Base-by-base conservation (phyloP, 345 rosid species). In the Kernera saxatilis region DNA sequence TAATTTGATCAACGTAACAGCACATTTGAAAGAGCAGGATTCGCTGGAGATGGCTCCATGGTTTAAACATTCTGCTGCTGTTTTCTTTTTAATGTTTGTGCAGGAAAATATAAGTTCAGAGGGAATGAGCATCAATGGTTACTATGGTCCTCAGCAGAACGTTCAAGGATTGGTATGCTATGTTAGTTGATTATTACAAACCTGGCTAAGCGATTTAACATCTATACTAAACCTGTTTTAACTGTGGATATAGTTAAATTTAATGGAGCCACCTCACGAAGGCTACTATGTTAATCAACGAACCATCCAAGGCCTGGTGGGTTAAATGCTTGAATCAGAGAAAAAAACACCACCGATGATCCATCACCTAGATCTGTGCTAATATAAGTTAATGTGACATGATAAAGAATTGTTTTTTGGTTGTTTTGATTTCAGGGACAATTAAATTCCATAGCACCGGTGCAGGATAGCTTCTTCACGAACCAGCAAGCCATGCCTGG, bases 241-340 rank as follows among this genome's bases (percentile, higher is more conserved):
- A 78, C 65, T 74, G 46, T 73, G 80, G 79, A 81, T 83, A 37
- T 84, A 80, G 74, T 70, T 86, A 73, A 86, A 86, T 52, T 77
- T 83, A 70, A 83, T 86, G 90, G 90, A 86, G 76, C 90, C 87
- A 27, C 87, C 90, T 72, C 87, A 83, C 37, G 90, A 86, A 62
- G 87, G 78, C 61, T 86, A 80, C 81, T 83, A 76, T 78, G 87
- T 83, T 45, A 79, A 80, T 64, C 90, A 83, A 64, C 79, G 72
- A 67, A 79, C 76, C 73, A 78, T 86, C 45, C 86, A 82, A 64
- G 76, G 83, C 58, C 75, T 80, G 81, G 90, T 86, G 75, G 40
- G 83, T 82, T 71, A 14, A 7, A 23, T 49, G 17, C 35, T 66
- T 19, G 22, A 58, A 13, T 29, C 61, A 37, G 71, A 17, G 1